Evolutionary conservation across 352 stramenopile genomes (phyloP), one percentile per base, ranked within the genome.

Genomic region (Phytopythium montanum): DNA sequence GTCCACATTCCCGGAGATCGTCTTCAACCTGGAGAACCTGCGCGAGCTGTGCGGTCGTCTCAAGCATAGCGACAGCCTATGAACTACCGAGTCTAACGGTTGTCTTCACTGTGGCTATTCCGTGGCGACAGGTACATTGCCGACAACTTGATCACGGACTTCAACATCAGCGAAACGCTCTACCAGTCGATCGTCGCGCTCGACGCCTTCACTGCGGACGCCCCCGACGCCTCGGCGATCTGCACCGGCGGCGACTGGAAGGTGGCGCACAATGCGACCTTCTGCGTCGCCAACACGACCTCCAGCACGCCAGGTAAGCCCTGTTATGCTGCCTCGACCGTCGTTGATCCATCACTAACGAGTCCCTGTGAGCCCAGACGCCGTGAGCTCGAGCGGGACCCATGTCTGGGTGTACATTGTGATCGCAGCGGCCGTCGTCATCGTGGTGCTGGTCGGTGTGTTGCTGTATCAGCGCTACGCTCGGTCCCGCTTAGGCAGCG

Each of bases 11-110:
- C 70, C 66, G 8, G 64, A 61, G 5, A 57, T 70, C 7, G 64
- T 78, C 3, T 70, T 78, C 39, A 75, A 78, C 59, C 56, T 67
- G 26, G 59, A 65, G 18, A 70, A 48, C 31, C 26, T 78, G 21
- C 58, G 72, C 18, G 49, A 72, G 29, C 36, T 78, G 70, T 75
- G 64, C 51, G 69, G 58, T 23, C 9, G 29, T 34, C 5, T 34
- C 5, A 34, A 34, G 9, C 29, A 34, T 34, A 9, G 29, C 4
- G 5, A 9, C 4, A 34, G 29, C 29, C 9, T 9, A 9, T 9
- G 29, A 4, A 34, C 9, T 4, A 34, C 4, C 5, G 2, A 36
- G 33, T n/a, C 44, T 23, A 39, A 39, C 34, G 6, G 31, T 39
- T 19, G 21, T 19, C n/a, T n/a, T n/a, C n/a, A 25, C n/a, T 9